Conservation (phyloP, 202 grass and related monocot species). For the Brachypodium distachyon region DNA sequence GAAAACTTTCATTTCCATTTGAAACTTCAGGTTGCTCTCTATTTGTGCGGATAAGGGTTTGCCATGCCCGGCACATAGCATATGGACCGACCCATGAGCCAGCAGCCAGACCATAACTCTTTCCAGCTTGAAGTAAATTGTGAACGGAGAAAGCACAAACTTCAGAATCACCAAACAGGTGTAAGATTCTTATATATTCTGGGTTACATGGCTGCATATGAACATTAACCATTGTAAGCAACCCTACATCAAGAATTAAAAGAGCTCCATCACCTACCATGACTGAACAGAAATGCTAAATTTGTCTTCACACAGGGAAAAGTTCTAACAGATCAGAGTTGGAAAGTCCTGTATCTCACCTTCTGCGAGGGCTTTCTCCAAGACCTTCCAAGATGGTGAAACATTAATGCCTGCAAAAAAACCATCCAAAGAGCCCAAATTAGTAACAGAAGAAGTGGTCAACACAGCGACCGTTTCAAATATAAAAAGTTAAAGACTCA, state of each 20-base stretch:
- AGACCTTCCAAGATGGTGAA: conserved; percentile 86
- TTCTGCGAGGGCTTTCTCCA: conserved; percentile 67
- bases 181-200: conserved; percentile 66
- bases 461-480: background rate
- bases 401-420: conserved; percentile 58
- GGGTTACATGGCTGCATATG: conserved; percentile 78
- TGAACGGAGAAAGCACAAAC: conserved; percentile 73
- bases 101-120: conserved; percentile 59
- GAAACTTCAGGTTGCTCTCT: conserved; percentile 25
- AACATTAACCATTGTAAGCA: conserved; percentile 60
- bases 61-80: conserved; percentile 87
- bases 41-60: conserved; percentile 60
- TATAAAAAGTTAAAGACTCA: background rate
- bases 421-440: conserved; percentile 7
- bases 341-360: conserved; percentile 15
- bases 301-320: background rate
- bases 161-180: conserved; percentile 77
- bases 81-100: conserved; percentile 94
- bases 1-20: conserved; percentile 35
- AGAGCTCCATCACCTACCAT: conserved; percentile 36
- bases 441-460: background rate
- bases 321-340: background rate
- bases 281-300: background rate
- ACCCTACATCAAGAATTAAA: conserved; percentile 48
- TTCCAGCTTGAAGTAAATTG: conserved; percentile 85